Evolutionary conservation across 805 yeast species (phyloP).

Genomic region (Barnettozyma sucrosica): DNA sequence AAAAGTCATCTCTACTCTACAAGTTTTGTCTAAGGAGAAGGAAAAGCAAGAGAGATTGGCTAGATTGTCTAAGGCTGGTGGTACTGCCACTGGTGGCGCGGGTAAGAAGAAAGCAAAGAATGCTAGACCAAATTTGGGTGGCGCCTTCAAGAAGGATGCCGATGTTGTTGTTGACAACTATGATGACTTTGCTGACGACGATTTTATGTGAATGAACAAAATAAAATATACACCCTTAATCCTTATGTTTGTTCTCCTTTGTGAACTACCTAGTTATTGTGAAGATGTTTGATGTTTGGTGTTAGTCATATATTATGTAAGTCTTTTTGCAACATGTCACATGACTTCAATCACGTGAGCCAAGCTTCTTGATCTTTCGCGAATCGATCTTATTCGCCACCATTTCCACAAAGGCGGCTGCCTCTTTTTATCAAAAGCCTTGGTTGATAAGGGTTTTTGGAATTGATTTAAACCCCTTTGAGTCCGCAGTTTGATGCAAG

Average conservation of each 20-base stretch:
- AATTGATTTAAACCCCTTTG: neutral
- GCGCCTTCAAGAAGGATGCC: conserved; percentile 59
- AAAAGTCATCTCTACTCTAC: conserved; percentile 80
- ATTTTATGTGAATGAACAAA: conserved; percentile 54
- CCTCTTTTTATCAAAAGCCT: neutral
- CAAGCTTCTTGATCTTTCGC: neutral
- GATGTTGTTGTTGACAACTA: conserved; percentile 48
- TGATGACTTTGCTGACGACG: conserved; percentile 70
- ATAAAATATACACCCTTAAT: neutral
- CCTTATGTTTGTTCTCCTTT: too few relatives aligned
- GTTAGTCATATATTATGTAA: neutral
- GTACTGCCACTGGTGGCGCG: conserved; percentile 86
- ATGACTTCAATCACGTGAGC: neutral
- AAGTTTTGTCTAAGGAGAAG: conserved; percentile 76
- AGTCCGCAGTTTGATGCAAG: neutral
- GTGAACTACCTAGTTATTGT: too few relatives aligned
- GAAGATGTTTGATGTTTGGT: too few relatives aligned
- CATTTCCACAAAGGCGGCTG: neutral
- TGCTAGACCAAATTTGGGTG: conserved; percentile 58
- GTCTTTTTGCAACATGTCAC: neutral
- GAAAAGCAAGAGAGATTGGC: conserved; percentile 86
- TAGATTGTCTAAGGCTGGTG: conserved; percentile 74
- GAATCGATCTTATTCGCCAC: neutral
- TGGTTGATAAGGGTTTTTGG: neutral
- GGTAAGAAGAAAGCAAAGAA: conserved; percentile 88